A percentile compares a stretch with the other conserved stretches of the same genome.
Evolutionary conservation across 768 basidiomycete genomes (phyloP).

Genomic region (Daedaleopsis nitida): DNA sequence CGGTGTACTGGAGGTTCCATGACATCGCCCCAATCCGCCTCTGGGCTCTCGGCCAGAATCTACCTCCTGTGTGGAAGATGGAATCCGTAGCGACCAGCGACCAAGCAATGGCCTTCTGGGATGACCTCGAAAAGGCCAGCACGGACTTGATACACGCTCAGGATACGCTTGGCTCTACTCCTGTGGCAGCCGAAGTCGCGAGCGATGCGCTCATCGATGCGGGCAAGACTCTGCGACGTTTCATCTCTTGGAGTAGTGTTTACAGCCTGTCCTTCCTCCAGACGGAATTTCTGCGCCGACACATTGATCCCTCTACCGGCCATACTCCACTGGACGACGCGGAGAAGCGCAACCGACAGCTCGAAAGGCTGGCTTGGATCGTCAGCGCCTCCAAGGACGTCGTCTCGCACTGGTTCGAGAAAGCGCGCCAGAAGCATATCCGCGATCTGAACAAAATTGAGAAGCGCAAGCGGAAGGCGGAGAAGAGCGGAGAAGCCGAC

Average conservation of each 20-base stretch:
- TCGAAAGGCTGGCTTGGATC: conserved; percentile 53
- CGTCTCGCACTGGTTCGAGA: conserved; percentile 47
- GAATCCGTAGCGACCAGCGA: conserved; percentile 41
- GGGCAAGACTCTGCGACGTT: conserved; percentile 57
- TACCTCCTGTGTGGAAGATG: conserved; percentile 58
- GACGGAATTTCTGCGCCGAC: conserved; percentile 60
- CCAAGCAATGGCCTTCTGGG: conserved; percentile 58
- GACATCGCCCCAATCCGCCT: conserved; percentile 56
- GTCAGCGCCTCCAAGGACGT: conserved; percentile 56
- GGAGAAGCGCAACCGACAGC: conserved; percentile 39
- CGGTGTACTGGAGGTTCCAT: conserved; percentile 67
- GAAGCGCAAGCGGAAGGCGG: conserved; percentile 17
- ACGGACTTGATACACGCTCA: conserved; percentile 36
- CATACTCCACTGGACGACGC: conserved; percentile 52
- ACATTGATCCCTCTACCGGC: conserved; percentile 43
- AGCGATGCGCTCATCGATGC: conserved; percentile 30
- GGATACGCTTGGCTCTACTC: conserved; percentile 3
- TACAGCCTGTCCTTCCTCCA: conserved; percentile 73
- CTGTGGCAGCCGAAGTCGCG: not conserved
- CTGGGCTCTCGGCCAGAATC: conserved; percentile 55
- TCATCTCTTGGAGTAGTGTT: conserved; percentile 57
- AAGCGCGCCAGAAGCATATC: conserved; percentile 40
- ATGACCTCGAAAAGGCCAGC: conserved; percentile 51
- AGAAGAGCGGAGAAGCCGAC: conserved; percentile 41
- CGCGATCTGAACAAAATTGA: conserved; percentile 46